Evolutionary conservation across 805 yeast genomes (phyloP), one percentile per base, ranked within the genome.

Genomic region (Candida taoyuanica): DNA sequence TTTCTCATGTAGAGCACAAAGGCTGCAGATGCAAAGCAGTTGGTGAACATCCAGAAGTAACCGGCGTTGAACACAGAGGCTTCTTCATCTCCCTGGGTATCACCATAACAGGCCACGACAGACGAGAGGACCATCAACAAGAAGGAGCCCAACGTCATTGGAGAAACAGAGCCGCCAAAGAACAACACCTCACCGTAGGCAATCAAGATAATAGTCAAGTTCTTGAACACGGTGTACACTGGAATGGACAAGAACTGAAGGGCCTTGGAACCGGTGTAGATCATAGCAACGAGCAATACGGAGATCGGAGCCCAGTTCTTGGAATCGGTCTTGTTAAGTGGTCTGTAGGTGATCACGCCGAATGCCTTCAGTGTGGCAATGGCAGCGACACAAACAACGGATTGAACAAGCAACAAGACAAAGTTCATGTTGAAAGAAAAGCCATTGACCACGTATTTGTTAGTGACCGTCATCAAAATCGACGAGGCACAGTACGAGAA

Each of bases 141-240:
- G 64, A 93, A 93, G 2, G 98, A 84, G 29, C 87, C 81, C 49
- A 93, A 70, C 33, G 95, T 88, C 93, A 89, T 81, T 27, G 89
- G 64, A 37, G 96, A 80, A 53, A 91, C 96, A 45, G 71, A 66
- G 48, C 97, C 97, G 46, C 96, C 96, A 56, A 91, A 93, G 94
- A 96, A 91, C 45, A 93, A 54, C 25, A 91, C 97, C 68, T 93
- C 98, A 70, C 98, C 98, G 62, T 93, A 93, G 25, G 98, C 98
- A 62, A 93, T 93, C 59, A 93, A 70, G 50, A 93, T 91, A 59
- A 93, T 93, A 46, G 98, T 91, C 65, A 93, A 77, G 68, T 93
- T 93, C 75, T 93, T 93, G 82, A 93, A 93, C 54, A 93, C 91
- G 49, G 98, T 93, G 74, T 88, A 93, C 42, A 93, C 95, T 37